Conservation (phyloP, 31 red algal genomes). For the Odonthalia washingtoniensis region DNA sequence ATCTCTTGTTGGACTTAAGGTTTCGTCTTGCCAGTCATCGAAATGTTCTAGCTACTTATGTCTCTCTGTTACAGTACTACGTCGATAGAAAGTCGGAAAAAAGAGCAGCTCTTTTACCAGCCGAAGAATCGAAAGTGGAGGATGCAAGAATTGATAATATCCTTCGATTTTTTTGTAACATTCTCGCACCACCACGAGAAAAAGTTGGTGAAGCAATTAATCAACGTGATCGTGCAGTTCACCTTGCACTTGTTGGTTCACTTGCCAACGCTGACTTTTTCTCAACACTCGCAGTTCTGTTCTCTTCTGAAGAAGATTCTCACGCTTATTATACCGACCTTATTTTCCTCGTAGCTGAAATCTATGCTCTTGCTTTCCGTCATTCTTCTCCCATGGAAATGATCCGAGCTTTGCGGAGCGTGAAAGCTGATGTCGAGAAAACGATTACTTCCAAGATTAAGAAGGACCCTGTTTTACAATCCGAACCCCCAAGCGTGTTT, state of each 20-base stretch:
- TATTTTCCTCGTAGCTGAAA: slow-evolving; percentile 59
- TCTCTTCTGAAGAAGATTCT: slow-evolving; percentile 54
- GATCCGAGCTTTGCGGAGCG: background rate
- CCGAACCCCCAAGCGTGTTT: background rate
- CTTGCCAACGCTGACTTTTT: slow-evolving; percentile 55
- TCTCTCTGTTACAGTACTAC: slow-evolving; percentile 69
- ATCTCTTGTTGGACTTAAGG: slow-evolving; percentile 12
- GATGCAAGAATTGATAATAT: slow-evolving; percentile 78
- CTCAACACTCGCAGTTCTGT: slow-evolving; percentile 58
- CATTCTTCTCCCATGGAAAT: slow-evolving; percentile 50
- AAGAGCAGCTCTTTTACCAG: slow-evolving; percentile 38
- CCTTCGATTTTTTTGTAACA: slow-evolving; percentile 68
- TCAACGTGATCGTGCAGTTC: slow-evolving; percentile 39
- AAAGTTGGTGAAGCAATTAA: slow-evolving; percentile 25
- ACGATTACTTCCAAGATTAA: background rate
- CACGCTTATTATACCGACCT: slow-evolving; percentile 37
- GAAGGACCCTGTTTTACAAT: background rate
- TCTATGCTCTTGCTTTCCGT: slow-evolving; percentile 55
- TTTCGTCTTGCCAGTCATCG: slow-evolving; percentile 36
- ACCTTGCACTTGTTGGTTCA: slow-evolving; percentile 59
- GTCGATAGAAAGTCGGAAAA: slow-evolving; percentile 64
- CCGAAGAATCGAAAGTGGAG: slow-evolving; percentile 53
- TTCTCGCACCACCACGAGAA: slow-evolving; percentile 48
- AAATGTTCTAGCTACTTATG: slow-evolving; percentile 26
- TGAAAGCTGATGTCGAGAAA: background rate